Evolutionary conservation across 345 rosid species (phyloP).

Genomic region (Zanthoxylum bungeanum): DNA sequence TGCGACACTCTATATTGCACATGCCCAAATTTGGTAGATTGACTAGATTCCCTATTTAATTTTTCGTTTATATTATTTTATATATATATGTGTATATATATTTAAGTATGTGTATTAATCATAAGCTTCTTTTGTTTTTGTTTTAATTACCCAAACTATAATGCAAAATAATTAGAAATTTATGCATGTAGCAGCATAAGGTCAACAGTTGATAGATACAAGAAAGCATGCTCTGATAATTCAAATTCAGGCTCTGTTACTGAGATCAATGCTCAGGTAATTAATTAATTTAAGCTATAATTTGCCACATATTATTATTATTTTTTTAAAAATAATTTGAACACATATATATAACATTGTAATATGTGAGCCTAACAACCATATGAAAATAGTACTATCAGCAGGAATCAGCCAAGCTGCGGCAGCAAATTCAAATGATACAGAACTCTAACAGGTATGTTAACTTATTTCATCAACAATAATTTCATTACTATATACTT

Average conservation of each 20-base stretch:
- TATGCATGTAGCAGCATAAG: slow-evolving; percentile 50
- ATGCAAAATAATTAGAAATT: background rate
- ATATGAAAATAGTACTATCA: slow-evolving; percentile 78
- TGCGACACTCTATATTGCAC: no score
- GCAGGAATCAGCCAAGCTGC: slow-evolving; percentile 91
- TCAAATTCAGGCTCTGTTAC: slow-evolving; percentile 56
- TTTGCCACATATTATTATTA: background rate
- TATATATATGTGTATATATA: no score
- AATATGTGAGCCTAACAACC: background rate
- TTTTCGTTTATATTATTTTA: no score
- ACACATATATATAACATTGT: background rate
- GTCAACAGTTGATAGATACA: slow-evolving; percentile 88
- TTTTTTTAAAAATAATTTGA: no score
- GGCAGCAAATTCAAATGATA: slow-evolving; percentile 89
- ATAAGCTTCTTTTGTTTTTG: background rate
- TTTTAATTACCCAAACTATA: background rate
- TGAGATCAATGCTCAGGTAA: slow-evolving; percentile 97
- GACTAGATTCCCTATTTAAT: no score
- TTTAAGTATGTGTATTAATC: no score
- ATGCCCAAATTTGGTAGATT: no score
- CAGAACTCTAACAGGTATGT: slow-evolving; percentile 89
- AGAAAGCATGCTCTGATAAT: slow-evolving; percentile 81
- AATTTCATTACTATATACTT: no score
- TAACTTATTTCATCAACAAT: background rate
- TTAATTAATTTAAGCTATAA: background rate